Conservation (phyloP, 192 early-diverging fungal genomes). For the Tieghemiomyces parasiticus region DNA sequence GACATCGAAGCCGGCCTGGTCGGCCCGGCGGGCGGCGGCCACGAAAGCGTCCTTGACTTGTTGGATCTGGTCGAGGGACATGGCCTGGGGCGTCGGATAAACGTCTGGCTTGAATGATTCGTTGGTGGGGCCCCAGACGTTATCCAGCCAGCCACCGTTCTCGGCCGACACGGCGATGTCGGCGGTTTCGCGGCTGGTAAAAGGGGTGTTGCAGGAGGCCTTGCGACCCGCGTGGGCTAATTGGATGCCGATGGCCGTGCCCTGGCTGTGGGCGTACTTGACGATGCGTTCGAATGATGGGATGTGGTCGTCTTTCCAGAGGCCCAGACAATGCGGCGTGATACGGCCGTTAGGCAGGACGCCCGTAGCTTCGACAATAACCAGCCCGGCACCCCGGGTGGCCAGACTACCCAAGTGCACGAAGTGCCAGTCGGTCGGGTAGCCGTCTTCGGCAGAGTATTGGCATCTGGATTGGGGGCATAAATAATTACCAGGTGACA, state of each 20-base stretch:
- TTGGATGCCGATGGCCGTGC: slow-evolving; percentile 50
- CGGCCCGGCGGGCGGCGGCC: slow-evolving; percentile 48
- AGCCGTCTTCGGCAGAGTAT: slow-evolving; percentile 53
- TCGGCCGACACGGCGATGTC: slow-evolving; percentile 7
- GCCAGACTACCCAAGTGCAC: slow-evolving; percentile 52
- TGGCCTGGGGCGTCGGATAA: slow-evolving; percentile 31
- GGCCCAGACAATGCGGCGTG: slow-evolving; percentile 55
- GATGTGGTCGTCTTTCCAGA: slow-evolving; percentile 74
- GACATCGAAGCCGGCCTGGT: slow-evolving; percentile 73
- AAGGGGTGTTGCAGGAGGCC: slow-evolving; percentile 21
- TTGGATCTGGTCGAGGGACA: slow-evolving; percentile 53
- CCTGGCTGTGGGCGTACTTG: slow-evolving; percentile 44
- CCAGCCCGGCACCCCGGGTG: slow-evolving; percentile 57
- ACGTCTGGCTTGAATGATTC: slow-evolving; percentile 26
- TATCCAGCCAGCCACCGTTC: slow-evolving; percentile 14
- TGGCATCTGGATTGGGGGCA: slow-evolving; percentile 33
- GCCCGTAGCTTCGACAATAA: slow-evolving; percentile 64
- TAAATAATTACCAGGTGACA: background rate
- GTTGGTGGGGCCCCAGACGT: slow-evolving; percentile 46
- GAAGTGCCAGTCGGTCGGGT: slow-evolving; percentile 47
- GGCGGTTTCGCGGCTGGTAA: slow-evolving; percentile 2
- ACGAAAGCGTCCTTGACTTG: slow-evolving; percentile 43
- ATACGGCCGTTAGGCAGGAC: slow-evolving; percentile 66
- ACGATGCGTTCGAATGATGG: slow-evolving; percentile 33
- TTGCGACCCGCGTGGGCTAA: slow-evolving; percentile 77